phyloP scores from a whole-genome alignment of 768 basidiomycete genomes.

The Pisolithus orientalis region DNA sequence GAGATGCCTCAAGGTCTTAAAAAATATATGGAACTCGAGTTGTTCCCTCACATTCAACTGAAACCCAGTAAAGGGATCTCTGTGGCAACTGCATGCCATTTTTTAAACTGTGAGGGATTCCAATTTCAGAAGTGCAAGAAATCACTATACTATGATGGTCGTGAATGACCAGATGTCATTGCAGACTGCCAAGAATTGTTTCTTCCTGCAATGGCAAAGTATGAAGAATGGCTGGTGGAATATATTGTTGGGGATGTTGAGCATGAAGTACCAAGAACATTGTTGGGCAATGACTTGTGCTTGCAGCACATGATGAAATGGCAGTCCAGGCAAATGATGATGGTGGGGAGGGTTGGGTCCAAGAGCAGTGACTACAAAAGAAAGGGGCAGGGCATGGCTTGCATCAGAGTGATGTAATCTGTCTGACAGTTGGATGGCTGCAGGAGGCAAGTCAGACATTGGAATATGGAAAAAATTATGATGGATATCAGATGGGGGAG shows the following conservation, averaged over 20 bases:
- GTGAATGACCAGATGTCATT: slow-evolving; percentile 17
- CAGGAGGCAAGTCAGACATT: slow-evolving; percentile 26
- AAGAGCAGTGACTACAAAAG: slow-evolving; percentile 29
- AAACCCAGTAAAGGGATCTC: slow-evolving; percentile 19
- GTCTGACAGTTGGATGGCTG: slow-evolving; percentile 27
- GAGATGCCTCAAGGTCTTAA: slow-evolving; percentile 33
- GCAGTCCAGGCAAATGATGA: slow-evolving; percentile 35
- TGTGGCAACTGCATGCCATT: slow-evolving; percentile 26
- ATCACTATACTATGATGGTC: slow-evolving; percentile 17
- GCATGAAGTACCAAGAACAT: background rate
- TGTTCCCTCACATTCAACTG: background rate
- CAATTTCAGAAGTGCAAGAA: slow-evolving; percentile 8
- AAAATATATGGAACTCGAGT: slow-evolving; percentile 25
- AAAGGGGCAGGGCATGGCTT: slow-evolving; percentile 34
- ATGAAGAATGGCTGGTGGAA: slow-evolving; percentile 4
- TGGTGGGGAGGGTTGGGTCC: slow-evolving; percentile 29
- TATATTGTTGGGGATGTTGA: slow-evolving; percentile 13
- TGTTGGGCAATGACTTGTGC: slow-evolving; percentile 16
- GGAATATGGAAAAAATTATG: slow-evolving; percentile 40
- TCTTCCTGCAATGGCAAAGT: slow-evolving; percentile 15
- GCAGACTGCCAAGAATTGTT: slow-evolving; percentile 12
- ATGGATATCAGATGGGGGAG: slow-evolving; percentile 34
- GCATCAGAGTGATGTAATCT: slow-evolving; percentile 33
- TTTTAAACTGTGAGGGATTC: slow-evolving; percentile 13
- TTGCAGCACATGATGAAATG: slow-evolving; percentile 33